Conservation (phyloP, 306 rosid genomes). For the Castanospermum australe region DNA sequence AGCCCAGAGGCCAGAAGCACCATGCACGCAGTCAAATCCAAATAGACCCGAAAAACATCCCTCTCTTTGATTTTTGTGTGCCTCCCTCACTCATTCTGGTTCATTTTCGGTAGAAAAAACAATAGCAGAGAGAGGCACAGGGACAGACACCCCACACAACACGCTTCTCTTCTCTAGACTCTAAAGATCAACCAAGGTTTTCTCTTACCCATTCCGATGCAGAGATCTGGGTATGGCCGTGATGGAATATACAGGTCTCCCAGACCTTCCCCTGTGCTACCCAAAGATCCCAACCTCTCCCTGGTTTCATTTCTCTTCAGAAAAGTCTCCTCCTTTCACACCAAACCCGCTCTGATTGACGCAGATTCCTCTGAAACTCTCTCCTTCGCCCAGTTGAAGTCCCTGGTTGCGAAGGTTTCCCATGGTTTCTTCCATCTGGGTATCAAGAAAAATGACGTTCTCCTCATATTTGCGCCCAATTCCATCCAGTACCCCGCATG, state of each 20-base stretch:
- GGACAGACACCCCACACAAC: no score
- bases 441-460: conserved; percentile 72
- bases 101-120: no score
- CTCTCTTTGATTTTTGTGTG: no score
- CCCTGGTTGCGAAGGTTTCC: conserved; percentile 46
- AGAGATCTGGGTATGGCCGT: conserved; percentile 78
- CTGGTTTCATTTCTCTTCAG: conserved; percentile 64
- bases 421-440: conserved; percentile 56
- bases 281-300: conserved; percentile 53
- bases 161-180: no score
- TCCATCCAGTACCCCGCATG: conserved; percentile 53
- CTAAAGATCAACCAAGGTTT: no score
- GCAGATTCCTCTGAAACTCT: conserved; percentile 51
- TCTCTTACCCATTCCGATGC: conserved; percentile 40
- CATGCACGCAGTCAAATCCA: no score
- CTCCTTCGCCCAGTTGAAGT: conserved; percentile 49
- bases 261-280: conserved; percentile 51
- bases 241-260: conserved; percentile 84
- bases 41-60: no score
- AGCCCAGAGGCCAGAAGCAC: no score
- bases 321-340: conserved; percentile 42
- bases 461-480: conserved; percentile 76
- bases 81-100: no score
- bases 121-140: no score
- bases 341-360: conserved; percentile 73